Base-by-base conservation (phyloP, 768 basidiomycete species). In the Xerocomus brunneocitrinus region DNA sequence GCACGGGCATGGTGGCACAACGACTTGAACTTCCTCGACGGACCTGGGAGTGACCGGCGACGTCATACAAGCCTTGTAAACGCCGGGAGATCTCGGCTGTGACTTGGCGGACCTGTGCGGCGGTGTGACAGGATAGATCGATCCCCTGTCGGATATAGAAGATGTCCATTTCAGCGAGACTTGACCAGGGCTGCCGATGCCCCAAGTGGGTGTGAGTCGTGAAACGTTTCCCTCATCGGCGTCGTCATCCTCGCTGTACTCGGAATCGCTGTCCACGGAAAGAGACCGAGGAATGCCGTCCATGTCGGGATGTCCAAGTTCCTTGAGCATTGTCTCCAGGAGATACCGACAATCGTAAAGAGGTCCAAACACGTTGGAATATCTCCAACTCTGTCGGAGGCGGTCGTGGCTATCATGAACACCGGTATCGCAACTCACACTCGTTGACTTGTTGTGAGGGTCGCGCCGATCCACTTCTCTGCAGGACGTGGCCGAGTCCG, bases 261-360 rank as follows among this genome's bases (percentile, higher is more conserved):
- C 53, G 31, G 47, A 49, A 2, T 53, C 19, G 35, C 19, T 25
- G 13, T 52, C 51, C 22, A 56, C 52, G 19, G 49, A 52, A 6
- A 52, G 25, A 5, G 41, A 1, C 1, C 28, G 50, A 40, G 56
- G 48, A 9, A 3, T 32, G 12, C 24, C 41, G 13, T 64, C 51
- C 32, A 56, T 1, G 12, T 8, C 4, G 38, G 52, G 45, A 28
- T 63, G 51, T 2, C 55, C 45, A 22, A 61, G 52, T 7, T 54
- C 53, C 10, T 35, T 34, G 22, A 61, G 55, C 1, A 63, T 28
- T 22, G 16, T 50, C 4, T 46, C 47, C 54, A 66, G 60, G 3
- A 56, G 12, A n/a, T 58, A 51, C 25, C 3, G 7, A 5, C 48
- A 41, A 8, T 40, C 52, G 7, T 50, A 32, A 35, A 38, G 16